phyloP scores from a whole-genome alignment of 192 early-diverging fungal genomes.

The Cetraspora pellucida region DNA sequence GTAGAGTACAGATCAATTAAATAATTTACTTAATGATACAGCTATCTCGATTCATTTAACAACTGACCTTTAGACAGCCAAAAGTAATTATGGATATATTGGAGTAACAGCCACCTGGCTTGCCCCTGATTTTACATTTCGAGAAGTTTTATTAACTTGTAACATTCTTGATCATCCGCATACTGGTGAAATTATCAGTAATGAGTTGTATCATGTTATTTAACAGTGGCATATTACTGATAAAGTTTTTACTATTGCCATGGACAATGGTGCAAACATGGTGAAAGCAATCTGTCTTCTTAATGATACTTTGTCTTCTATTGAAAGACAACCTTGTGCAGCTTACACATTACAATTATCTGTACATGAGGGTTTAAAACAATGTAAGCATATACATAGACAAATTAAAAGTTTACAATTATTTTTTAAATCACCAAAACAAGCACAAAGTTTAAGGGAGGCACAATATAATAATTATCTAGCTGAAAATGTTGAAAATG shows the following conservation, averaged over 20 bases:
- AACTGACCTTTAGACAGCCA: not conserved
- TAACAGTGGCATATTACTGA: not conserved
- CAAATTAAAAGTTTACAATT: not conserved
- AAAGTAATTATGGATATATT: not conserved
- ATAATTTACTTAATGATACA: not conserved
- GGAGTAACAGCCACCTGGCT: not conserved
- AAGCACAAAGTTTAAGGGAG: not conserved
- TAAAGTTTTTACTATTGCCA: not conserved
- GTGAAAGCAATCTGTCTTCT: not conserved
- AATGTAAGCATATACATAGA: not conserved
- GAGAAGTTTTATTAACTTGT: too few species aligned
- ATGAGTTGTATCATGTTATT: not conserved
- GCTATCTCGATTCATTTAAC: not conserved
- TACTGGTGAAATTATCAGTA: not conserved
- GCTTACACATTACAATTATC: not conserved
- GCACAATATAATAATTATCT: too few species aligned
- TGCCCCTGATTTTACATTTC: not conserved
- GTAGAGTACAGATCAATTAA: not conserved
- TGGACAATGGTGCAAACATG: not conserved
- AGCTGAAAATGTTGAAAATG: too few species aligned
- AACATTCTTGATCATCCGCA: not conserved
- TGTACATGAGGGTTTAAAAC: not conserved
- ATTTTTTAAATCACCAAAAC: not conserved
- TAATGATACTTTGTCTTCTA: not conserved
- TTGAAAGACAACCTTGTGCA: constrained; percentile 8